Conservation (phyloP, 768 basidiomycete genomes). For the Naematelia encephala region DNA sequence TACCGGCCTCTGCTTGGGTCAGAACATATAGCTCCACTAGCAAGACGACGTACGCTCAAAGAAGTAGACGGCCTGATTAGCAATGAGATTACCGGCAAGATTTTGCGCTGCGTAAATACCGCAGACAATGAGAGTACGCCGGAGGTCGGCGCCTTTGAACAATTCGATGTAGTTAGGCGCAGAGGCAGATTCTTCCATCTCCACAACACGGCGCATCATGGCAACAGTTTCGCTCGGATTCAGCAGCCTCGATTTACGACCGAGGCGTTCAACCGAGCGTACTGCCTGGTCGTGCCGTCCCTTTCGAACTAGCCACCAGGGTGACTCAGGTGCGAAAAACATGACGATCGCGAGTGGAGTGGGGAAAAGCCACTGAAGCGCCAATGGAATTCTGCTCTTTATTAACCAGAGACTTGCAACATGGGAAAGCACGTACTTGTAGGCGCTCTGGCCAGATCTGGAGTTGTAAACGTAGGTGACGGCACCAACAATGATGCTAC, state of each 20-base stretch:
- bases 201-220: conserved; percentile 48
- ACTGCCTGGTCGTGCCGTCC: conserved; percentile 34
- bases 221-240: conserved; percentile 30
- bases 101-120: conserved; percentile 44
- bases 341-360: conserved; percentile 37
- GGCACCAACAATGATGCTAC: conserved; percentile 45
- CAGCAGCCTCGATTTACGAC: conserved; percentile 13
- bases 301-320: conserved; percentile 47
- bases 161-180: conserved; percentile 37
- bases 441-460: conserved; percentile 20
- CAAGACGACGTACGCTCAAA: conserved; percentile 24
- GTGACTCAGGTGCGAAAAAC: conserved; percentile 46
- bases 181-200: conserved; percentile 18
- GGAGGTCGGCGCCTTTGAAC: conserved; percentile 37
- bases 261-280: conserved; percentile 29
- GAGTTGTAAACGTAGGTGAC: conserved; percentile 37
- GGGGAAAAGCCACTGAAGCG: conserved; percentile 47
- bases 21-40: not conserved
- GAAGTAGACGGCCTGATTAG: conserved; percentile 38
- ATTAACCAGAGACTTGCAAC: not conserved
- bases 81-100: conserved; percentile 38
- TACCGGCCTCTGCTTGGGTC: conserved; percentile 30
- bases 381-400: conserved; percentile 28
- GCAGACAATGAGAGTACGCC: conserved; percentile 40
- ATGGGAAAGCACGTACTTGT: conserved; percentile 22